These are phyloP conservation scores for Pestalotiopsis sp. DNA, from an alignment of 2,329 filamentous ascomycete genomes.

Conservation along the genomic window DNA sequence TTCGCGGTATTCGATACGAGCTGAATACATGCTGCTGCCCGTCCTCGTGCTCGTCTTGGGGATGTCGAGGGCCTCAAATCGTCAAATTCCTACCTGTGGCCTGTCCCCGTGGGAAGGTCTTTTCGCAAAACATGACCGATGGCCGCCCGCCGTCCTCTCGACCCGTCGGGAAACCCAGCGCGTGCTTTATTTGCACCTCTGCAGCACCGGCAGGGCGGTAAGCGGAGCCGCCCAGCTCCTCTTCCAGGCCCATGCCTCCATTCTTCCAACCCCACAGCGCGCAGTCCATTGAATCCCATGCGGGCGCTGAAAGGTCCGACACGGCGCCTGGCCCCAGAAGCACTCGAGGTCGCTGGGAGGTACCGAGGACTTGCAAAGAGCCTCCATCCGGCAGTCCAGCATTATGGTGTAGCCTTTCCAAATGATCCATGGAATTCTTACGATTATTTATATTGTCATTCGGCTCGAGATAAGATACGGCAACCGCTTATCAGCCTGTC, in stretches of 20 bases:
- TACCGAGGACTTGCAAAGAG: constrained; percentile 25
- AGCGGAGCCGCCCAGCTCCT: constrained; percentile 3
- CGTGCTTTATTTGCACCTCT: not conserved
- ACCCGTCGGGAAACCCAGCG: not conserved
- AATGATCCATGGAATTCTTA: constrained; percentile 14
- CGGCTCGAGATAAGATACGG: constrained; percentile 7
- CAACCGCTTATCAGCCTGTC: constrained; percentile 6
- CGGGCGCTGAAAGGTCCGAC: not conserved
- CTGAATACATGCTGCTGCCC: not conserved
- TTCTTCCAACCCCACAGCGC: not conserved
- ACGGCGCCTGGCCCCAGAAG: not conserved
- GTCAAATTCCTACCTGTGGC: not conserved
- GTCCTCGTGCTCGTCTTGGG: not conserved
- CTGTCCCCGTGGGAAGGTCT: not conserved
- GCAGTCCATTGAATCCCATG: constrained; percentile 10
- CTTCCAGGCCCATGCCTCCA: not conserved
- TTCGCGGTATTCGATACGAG: constrained; percentile 18
- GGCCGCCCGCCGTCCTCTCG: too few relatives aligned
- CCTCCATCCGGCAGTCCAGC: constrained; percentile 18
- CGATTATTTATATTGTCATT: constrained; percentile 17
- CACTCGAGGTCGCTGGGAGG: constrained; percentile 16
- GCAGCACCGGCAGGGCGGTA: constrained; percentile 4
- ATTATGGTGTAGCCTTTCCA: constrained; percentile 4
- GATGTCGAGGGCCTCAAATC: not conserved
- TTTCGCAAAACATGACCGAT: not conserved